Evolutionary conservation across 2,329 filamentous ascomycete genomes (phyloP), one percentile per base, ranked within the genome.

Genomic region (Chrysoporthe deuterocubensis): DNA sequence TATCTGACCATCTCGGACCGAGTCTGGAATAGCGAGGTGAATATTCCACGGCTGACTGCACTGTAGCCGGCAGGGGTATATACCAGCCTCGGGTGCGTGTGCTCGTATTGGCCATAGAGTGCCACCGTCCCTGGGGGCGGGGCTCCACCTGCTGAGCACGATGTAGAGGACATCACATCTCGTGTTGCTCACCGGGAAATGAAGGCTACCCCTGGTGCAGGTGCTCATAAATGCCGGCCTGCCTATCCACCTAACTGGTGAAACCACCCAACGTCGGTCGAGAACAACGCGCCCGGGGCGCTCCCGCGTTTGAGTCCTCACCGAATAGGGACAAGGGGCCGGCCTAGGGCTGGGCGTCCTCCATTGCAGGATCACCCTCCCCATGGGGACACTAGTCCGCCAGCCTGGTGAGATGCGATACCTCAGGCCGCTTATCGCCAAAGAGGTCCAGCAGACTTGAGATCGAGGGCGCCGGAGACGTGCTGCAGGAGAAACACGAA

Each of bases 121-220:
- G 34, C n/a, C 32, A 40, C 32, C 34, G 44, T 42, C 42, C n/a
- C 37, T 26, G 14, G 50, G 13, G 26, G 26, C 26, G 26, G 13
- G 26, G 40, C 13, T 43, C 57, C 57, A 60, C 57, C 9, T 32
- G 57, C 57, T 44, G 57, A 16, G 40, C n/a, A 37, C 56, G 37
- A 26, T 16, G 7, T 21, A 40, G 56, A 58, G 34, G 56, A 26
- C 21, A 40, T 60, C 57, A 26, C 21, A 40, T 60, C 57, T 60
- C 40, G 40, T 60, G 57, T 21, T 43, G 40, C 57, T 43, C 18
- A 43, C 14, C 16, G 40, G 57, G 57, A 60, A 60, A 60, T 60
- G 57, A 60, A 60, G 4, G n/a, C 8, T n/a, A 21, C 37, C n/a
- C 37, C 9, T 60, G 14, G 57, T 16, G 44, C n/a, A 40, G 44